A percentile compares a stretch with the other conserved stretches of the same genome.
Evolutionary conservation across 441 rosid genomes (phyloP).

Genomic region (Geranium incanum): DNA sequence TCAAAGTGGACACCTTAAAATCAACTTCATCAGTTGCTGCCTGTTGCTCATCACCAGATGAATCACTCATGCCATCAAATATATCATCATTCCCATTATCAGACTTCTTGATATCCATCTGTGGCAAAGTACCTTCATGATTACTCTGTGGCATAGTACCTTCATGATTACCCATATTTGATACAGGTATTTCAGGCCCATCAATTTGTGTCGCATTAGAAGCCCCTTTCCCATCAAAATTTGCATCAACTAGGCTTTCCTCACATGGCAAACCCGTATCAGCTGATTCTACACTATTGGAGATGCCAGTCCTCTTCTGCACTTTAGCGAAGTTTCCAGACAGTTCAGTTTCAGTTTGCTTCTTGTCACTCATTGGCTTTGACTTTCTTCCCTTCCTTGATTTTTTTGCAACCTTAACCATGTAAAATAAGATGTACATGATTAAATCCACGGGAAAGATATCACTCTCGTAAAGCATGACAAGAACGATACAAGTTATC

Average conservation of each 20-base stretch:
- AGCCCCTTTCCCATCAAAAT: constrained; percentile 32
- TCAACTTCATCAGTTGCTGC: constrained; percentile 74
- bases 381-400: constrained; percentile 66
- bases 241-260: constrained; percentile 29
- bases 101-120: constrained; percentile 24
- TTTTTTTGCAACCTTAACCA: constrained; percentile 74
- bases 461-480: background rate
- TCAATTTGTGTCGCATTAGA: constrained; percentile 19
- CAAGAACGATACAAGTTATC: background rate
- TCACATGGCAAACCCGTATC: constrained; percentile 23
- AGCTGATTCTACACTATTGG: constrained; percentile 29
- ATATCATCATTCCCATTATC: constrained; percentile 37
- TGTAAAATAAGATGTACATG: constrained; percentile 13
- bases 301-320: constrained; percentile 31
- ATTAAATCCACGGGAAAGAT: background rate
- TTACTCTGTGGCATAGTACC: background rate
- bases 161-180: constrained; percentile 23
- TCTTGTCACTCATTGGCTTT: constrained; percentile 31
- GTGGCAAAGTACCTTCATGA: background rate
- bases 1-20: constrained; percentile 64
- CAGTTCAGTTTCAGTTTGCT: constrained; percentile 35
- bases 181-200: constrained; percentile 30
- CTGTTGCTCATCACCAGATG: constrained; percentile 63
- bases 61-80: constrained; percentile 47
- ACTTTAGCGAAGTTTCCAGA: constrained; percentile 31